Percentiles rank a stretch among this genome's conserved stretches.
Conservation (phyloP, 2,329 filamentous ascomycete genomes). For the Westerdykella ornata region DNA sequence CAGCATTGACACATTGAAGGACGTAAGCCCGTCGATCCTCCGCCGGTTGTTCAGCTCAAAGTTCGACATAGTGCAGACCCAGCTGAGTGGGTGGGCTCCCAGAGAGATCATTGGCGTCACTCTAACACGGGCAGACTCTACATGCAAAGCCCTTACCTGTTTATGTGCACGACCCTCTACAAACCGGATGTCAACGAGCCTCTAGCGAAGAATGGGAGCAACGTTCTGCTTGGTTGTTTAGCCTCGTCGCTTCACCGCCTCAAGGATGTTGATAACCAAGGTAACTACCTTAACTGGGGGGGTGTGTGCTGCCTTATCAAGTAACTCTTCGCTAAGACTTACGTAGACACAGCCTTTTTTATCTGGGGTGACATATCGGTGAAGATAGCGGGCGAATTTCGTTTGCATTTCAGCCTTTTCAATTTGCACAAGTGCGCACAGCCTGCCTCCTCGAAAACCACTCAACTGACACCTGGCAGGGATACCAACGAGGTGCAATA, state of each 20-base stretch:
- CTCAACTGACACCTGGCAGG: slow-evolving; percentile 16
- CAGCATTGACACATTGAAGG: slow-evolving; percentile 44
- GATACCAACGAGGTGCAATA: slow-evolving; percentile 41
- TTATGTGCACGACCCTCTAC: slow-evolving; percentile 54
- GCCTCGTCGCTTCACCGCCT: slow-evolving; percentile 76
- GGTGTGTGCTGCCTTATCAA: slow-evolving; percentile 1
- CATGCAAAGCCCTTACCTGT: slow-evolving; percentile 59
- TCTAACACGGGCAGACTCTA: slow-evolving; percentile 45
- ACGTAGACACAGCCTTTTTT: slow-evolving; percentile 70
- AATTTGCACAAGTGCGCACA: slow-evolving; percentile 51
- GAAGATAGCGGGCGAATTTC: slow-evolving; percentile 63
- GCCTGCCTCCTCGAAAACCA: neutral
- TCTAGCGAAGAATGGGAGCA: slow-evolving; percentile 38
- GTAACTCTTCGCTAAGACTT: neutral
- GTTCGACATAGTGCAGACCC: slow-evolving; percentile 47
- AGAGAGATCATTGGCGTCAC: neutral
- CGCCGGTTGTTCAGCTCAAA: slow-evolving; percentile 70
- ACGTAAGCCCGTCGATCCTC: slow-evolving; percentile 82
- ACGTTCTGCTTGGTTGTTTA: slow-evolving; percentile 61
- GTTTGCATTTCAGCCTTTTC: slow-evolving; percentile 70
- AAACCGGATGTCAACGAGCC: slow-evolving; percentile 44
- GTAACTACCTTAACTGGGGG: slow-evolving; percentile 25
- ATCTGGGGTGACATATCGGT: slow-evolving; percentile 86
- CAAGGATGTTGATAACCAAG: slow-evolving; percentile 66
- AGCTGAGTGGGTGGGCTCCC: slow-evolving; percentile 49